Base-by-base conservation (phyloP, 2,329 filamentous ascomycete genomes). In the Penicillium sp. region DNA sequence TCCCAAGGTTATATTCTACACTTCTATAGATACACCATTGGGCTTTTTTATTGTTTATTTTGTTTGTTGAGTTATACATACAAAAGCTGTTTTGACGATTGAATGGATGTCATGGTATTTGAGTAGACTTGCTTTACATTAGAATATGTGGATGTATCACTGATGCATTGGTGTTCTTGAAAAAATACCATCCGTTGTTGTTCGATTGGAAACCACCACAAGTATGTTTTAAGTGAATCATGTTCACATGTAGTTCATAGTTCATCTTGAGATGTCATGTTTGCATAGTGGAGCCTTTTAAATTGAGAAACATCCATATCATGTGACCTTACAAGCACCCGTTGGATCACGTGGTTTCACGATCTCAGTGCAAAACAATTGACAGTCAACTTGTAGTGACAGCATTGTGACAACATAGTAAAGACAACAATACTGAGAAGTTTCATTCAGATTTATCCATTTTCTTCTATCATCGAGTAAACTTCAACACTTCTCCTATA, bases 1-100 rank as follows among this genome's bases (percentile, higher is more conserved):
- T 66, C 58, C 54, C 58, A 55, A 63, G 58, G 63, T 51, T 60
- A 53, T 55, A n/a, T 61, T 64, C 55, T 64, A 63, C 33, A 51
- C 26, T 60, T 50, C 7, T 65, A 64, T 64, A 69, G 66, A 62
- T 66, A 68, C 67, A 67, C 61, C 66, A 66, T 61, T 62, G 59
- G 59, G 53, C 58, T 58, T 48, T 51, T 21, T 62, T 59, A 19
- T 39, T 42, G 39, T 54, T 42, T 55, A 48, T 55, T 59, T 55
- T 56, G 29, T 45, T 42, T 57, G 29, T 54, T 57, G 25, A 43
- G 33, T 51, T 11, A 57, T 33, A 62, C 61, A 60, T 62, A 62
- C 53, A 64, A 68, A 64, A 66, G 62, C 58, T 58, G 47, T 45
- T 50, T 54, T 50, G 43, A 58, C 27, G 31, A 49, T 46, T 62